A percentile compares a stretch with the other conserved stretches of the same genome.
These are phyloP conservation scores for Penicillium glabrum DNA, from an alignment of 2,329 filamentous ascomycete genomes.

Conservation along the genomic window DNA sequence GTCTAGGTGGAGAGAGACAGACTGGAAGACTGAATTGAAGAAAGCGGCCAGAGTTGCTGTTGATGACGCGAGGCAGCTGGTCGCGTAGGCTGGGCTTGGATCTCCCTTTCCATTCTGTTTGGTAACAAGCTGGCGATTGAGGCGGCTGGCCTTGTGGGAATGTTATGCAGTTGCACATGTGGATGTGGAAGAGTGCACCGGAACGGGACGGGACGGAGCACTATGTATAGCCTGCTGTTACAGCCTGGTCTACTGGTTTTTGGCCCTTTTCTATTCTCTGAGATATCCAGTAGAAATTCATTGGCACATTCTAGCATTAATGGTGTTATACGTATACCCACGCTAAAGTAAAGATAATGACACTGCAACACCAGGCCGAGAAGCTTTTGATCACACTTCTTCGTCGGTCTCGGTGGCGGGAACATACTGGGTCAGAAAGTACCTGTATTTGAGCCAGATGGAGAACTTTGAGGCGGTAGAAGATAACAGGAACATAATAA, in stretches of 20 bases:
- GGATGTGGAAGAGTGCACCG: background rate
- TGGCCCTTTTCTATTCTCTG: background rate
- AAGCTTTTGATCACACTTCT: too few species aligned
- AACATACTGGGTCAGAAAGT: too few species aligned
- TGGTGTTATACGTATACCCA: background rate
- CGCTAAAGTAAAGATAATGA: background rate
- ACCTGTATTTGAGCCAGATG: too few species aligned
- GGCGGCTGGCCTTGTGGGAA: background rate
- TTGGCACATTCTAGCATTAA: background rate
- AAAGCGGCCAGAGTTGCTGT: constrained; percentile 80
- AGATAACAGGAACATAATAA: too few species aligned
- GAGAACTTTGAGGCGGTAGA: too few species aligned
- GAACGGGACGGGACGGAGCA: background rate
- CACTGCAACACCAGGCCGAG: too few species aligned
- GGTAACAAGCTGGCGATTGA: background rate
- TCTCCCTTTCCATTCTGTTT: background rate
- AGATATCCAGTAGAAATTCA: constrained; percentile 7
- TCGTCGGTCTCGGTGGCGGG: too few species aligned
- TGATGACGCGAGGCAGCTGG: constrained; percentile 59
- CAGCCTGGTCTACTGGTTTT: background rate
- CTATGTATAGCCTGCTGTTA: background rate
- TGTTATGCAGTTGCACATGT: background rate
- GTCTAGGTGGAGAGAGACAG: constrained; percentile 83
- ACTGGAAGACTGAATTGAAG: constrained; percentile 82
- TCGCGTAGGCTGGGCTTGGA: constrained; percentile 25